Percentiles rank a stretch among this genome's conserved stretches.
Evolutionary conservation across 192 early-diverging fungal genomes (phyloP).

Genomic region (Geranomyces variabilis): DNA sequence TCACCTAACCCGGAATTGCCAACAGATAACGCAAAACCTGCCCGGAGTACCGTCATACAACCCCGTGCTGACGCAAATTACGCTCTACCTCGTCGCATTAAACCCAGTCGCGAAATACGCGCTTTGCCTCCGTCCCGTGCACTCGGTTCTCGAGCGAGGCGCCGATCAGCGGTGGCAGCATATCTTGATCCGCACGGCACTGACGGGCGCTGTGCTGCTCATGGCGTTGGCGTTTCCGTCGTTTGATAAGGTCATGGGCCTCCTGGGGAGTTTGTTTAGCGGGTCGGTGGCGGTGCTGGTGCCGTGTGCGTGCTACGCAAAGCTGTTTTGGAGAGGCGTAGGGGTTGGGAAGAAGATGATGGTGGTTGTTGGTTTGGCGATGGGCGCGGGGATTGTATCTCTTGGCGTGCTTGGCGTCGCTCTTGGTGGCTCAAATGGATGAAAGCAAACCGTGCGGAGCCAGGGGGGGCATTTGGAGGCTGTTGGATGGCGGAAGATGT

Average conservation of each 20-base stretch:
- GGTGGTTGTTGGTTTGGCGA: not conserved
- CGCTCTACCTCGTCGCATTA: conserved; percentile 64
- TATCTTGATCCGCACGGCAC: conserved; percentile 31
- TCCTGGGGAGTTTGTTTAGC: conserved; percentile 57
- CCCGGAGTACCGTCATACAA: conserved; percentile 59
- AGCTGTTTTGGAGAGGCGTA: conserved; percentile 38
- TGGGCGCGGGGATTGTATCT: not conserved
- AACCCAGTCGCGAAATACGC: conserved; percentile 77
- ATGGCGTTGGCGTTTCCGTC: conserved; percentile 64
- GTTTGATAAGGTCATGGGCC: conserved; percentile 69
- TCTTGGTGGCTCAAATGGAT: conserved; percentile 1
- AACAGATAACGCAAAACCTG: conserved; percentile 70
- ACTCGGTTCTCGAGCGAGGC: conserved; percentile 15
- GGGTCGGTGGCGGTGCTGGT: conserved; percentile 56
- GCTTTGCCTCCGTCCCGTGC: conserved; percentile 66
- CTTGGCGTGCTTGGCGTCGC: conserved; percentile 2
- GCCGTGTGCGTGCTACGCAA: conserved; percentile 53
- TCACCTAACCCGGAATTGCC: not conserved
- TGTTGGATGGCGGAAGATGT: too few species aligned
- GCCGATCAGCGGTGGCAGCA: not conserved
- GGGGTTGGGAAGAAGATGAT: conserved; percentile 1
- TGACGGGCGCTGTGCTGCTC: conserved; percentile 46
- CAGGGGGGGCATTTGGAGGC: too few species aligned
- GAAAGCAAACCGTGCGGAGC: too few species aligned
- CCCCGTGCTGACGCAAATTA: conserved; percentile 53